phyloP scores from a whole-genome alignment of 2,329 filamentous ascomycete genomes.

The Colletotrichum theobromicola region DNA sequence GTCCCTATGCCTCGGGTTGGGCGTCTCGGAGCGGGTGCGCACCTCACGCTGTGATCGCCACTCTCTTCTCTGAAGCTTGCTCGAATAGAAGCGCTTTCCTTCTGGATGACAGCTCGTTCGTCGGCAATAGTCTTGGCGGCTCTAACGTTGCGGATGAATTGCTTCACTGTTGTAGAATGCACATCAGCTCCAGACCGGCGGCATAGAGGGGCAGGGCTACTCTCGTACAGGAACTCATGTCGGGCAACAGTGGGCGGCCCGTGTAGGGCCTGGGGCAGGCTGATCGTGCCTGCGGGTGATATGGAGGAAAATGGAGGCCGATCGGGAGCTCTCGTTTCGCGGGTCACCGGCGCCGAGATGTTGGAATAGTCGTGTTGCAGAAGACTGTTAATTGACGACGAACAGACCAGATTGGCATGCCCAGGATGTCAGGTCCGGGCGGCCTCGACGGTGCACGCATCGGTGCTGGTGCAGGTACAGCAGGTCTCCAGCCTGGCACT shows the following conservation, averaged over 20 bases:
- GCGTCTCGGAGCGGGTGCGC: constrained; percentile 37
- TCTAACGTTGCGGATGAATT: constrained; percentile 99
- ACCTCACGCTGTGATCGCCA: constrained; percentile 90
- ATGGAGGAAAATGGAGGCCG: neutral
- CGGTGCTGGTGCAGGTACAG: neutral
- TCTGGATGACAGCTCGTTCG: constrained; percentile 97
- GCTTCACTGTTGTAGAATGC: constrained; percentile 74
- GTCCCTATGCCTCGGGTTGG: neutral
- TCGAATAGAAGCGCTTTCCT: constrained; percentile 96
- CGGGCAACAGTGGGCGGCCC: constrained; percentile 24
- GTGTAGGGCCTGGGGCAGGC: constrained; percentile 16
- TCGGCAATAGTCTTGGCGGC: constrained; percentile 99
- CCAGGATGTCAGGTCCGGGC: constrained; percentile 12
- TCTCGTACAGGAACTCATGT: constrained; percentile 45
- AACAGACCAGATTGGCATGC: constrained; percentile 20
- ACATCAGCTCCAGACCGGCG: constrained; percentile 2
- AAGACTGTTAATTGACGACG: neutral
- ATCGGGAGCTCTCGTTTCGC: constrained; percentile 8
- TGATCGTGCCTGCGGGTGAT: neutral
- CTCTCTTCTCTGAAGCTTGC: constrained; percentile 98
- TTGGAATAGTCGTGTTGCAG: neutral
- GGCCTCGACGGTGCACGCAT: neutral
- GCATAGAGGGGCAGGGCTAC: neutral
- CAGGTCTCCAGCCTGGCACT: neutral
- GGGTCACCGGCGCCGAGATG: neutral